These are phyloP conservation scores for Auriscalpium orientale DNA, from an alignment of 768 basidiomycete genomes.

Conservation along the genomic window DNA sequence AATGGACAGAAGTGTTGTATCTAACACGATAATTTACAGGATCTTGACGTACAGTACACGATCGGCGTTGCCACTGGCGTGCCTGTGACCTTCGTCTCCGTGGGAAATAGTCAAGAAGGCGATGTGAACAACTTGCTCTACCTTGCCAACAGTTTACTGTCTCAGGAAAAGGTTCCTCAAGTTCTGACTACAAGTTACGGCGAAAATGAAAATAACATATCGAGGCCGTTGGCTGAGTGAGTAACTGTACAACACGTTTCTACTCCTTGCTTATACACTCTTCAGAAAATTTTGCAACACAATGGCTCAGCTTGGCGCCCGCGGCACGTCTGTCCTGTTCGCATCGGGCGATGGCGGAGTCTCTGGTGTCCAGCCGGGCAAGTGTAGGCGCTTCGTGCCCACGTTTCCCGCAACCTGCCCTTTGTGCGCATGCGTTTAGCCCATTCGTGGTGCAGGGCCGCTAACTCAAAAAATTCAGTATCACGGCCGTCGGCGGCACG, in stretches of 20 bases:
- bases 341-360: conserved; percentile 33
- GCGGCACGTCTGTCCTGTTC: conserved; percentile 30
- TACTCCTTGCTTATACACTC: neutral
- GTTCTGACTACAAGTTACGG: conserved; percentile 27
- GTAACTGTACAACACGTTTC: neutral
- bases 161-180: conserved; percentile 5
- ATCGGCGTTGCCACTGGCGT: conserved; percentile 24
- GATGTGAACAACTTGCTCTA: conserved; percentile 25
- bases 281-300: conserved; percentile 23
- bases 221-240: conserved; percentile 20
- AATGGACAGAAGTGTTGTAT: neutral
- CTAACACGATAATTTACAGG: conserved; percentile 11
- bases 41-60: conserved; percentile 33
- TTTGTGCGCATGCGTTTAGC: conserved; percentile 17
- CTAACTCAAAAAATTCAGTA: neutral
- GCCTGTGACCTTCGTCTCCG: conserved; percentile 19
- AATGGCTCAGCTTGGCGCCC: conserved; percentile 29
- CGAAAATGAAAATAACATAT: conserved; percentile 21
- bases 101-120: conserved; percentile 14
- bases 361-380: conserved; percentile 20
- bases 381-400: conserved; percentile 26
- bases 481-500: neutral
- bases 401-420: conserved; percentile 31
- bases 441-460: neutral
- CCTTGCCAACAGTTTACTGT: conserved; percentile 19